Percentiles rank a stretch among this genome's conserved stretches.
These are phyloP conservation scores for Canavalia ensiformis DNA, from an alignment of 306 rosid species.

Conservation along the genomic window DNA sequence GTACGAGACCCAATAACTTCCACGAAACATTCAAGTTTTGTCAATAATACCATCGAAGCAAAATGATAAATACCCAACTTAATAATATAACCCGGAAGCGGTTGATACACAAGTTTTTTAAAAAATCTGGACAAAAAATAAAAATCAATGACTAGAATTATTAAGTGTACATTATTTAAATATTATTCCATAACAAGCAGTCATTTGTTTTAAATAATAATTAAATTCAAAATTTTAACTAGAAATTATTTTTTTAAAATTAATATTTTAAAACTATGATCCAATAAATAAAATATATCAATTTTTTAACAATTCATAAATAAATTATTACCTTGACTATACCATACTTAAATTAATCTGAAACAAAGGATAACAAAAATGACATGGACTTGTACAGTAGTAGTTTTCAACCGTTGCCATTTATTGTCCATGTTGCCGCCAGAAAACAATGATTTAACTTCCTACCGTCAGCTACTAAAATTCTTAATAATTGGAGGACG, in stretches of 20 bases:
- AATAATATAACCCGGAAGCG: not conserved
- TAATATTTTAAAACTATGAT: not conserved
- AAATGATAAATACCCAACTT: not conserved
- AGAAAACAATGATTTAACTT: not conserved
- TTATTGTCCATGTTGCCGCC: not conserved
- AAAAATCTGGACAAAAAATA: not conserved
- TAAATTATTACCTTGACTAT: not conserved
- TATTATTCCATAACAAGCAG: not conserved
- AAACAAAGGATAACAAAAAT: not conserved
- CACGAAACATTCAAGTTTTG: not conserved
- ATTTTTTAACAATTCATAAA: no score
- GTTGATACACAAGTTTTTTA: not conserved
- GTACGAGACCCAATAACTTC: not conserved
- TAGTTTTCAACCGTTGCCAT: not conserved
- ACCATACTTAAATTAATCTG: not conserved
- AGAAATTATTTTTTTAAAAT: not conserved
- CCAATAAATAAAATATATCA: not conserved
- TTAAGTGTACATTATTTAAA: not conserved
- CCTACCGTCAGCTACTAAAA: not conserved
- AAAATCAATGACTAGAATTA: not conserved
- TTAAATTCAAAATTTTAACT: not conserved
- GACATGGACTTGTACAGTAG: not conserved
- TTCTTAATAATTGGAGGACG: not conserved
- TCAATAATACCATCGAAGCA: not conserved
- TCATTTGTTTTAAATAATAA: not conserved